Conservation (phyloP, 805 yeast species). For the Saccharomycopsis sp. region DNA sequence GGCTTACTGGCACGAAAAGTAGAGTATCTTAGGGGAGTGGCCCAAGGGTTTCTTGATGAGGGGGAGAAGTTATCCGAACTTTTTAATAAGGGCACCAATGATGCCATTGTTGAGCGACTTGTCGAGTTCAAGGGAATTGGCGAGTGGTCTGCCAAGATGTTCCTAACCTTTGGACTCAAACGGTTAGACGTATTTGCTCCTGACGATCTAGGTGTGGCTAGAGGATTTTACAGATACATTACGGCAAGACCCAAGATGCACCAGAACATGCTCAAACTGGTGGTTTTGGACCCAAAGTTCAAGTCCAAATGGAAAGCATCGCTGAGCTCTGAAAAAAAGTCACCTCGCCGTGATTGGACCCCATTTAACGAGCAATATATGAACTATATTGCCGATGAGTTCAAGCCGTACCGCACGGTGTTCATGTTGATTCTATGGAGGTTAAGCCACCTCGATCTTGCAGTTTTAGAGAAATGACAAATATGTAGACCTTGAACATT, state of each 20-base stretch:
- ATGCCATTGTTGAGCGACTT: constrained; percentile 43
- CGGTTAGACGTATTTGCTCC: constrained; percentile 66
- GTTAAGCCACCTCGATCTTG: constrained; percentile 50
- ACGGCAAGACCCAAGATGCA: constrained; percentile 45
- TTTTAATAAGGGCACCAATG: constrained; percentile 35
- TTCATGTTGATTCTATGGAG: constrained; percentile 75
- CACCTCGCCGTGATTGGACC: constrained; percentile 56
- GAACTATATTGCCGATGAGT: constrained; percentile 48
- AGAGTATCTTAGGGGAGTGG: constrained; percentile 51
- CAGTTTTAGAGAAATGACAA: constrained; percentile 31
- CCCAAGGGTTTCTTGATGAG: constrained; percentile 40
- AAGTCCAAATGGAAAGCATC: constrained; percentile 32
- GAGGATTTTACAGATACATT: constrained; percentile 69
- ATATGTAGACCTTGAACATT: neutral
- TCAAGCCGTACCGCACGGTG: constrained; percentile 59
- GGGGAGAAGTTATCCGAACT: constrained; percentile 29
- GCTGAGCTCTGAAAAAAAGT: constrained; percentile 31
- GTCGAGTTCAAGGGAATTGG: constrained; percentile 66
- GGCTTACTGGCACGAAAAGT: constrained; percentile 70
- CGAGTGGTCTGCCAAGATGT: constrained; percentile 88
- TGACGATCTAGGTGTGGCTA: constrained; percentile 78
- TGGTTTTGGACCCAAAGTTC: constrained; percentile 30
- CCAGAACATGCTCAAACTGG: constrained; percentile 36
- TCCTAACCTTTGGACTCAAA: constrained; percentile 60
- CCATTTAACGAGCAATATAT: constrained; percentile 55